Conservation (phyloP, 257 asterid species). For the Scutellaria minor region DNA sequence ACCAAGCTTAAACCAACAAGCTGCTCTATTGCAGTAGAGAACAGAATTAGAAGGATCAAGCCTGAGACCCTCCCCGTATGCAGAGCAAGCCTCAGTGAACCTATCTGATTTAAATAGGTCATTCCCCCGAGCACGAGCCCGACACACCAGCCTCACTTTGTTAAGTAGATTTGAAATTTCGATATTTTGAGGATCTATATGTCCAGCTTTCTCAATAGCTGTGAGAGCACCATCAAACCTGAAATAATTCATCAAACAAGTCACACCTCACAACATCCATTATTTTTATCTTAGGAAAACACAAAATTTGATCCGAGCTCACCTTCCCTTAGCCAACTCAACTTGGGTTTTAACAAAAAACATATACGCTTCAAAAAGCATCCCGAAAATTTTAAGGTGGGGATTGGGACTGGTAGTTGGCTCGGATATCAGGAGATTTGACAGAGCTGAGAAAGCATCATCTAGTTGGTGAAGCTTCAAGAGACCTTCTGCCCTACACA, state of each 20-base stretch:
- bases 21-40: slow-evolving; percentile 91
- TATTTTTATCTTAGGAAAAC: not conserved
- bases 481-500: slow-evolving; percentile 91
- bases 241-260: slow-evolving; percentile 18
- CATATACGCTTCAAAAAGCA: slow-evolving; percentile 65
- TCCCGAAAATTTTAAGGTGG: slow-evolving; percentile 59
- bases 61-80: slow-evolving; percentile 83
- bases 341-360: slow-evolving; percentile 64
- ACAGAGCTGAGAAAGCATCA: slow-evolving; percentile 57
- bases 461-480: slow-evolving; percentile 73
- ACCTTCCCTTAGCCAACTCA: slow-evolving; percentile 87
- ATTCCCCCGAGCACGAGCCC: slow-evolving; percentile 89
- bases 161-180: slow-evolving; percentile 60
- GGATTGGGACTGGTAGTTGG: slow-evolving; percentile 30
- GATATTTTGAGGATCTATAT: slow-evolving; percentile 59
- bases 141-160: slow-evolving; percentile 60
- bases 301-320: slow-evolving; percentile 20
- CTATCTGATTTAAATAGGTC: slow-evolving; percentile 81
- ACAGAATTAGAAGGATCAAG: slow-evolving; percentile 77
- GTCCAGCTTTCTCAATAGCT: slow-evolving; percentile 65
- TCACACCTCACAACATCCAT: not conserved
- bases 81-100: slow-evolving; percentile 87
- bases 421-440: slow-evolving; percentile 52
- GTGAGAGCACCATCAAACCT: slow-evolving; percentile 79
- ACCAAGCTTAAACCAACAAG: slow-evolving; percentile 89